Base-by-base conservation (phyloP, 257 asterid species). In the Agastache rugosa region DNA sequence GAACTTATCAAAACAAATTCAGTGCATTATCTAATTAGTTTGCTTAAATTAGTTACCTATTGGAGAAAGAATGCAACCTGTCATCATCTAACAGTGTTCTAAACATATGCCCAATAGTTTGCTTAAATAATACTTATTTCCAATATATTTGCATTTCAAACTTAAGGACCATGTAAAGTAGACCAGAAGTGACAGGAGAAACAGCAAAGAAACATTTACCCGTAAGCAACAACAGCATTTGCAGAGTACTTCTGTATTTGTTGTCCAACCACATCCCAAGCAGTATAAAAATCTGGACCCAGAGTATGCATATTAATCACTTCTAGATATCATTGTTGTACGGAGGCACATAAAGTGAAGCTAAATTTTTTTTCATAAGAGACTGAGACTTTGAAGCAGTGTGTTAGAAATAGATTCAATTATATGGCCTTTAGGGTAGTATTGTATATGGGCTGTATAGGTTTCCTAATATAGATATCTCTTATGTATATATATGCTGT, bases 251-350 rank as follows among this genome's bases (percentile, higher is more conserved):
- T 80, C 80, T 76, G 79, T 55, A 82, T 84, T 74, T 92, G 88
- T 79, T 83, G 87, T 75, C 80, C 87, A 77, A 92, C 88, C 82
- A 92, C 97, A 85, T 83, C 89, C 99, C 98, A 92, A 56, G 98
- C 98, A 66, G 98, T 89, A 80, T 95, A 95, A 87, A 95, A 95
- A 86, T 95, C 99, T 95, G 89, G 74, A 81, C 60, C 58, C 67
- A 68, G 75, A 37, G 78, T 55, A 80, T 22, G 54, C 53, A 77
- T 65, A 71, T 76, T 67, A 79, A 58, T 73, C 66, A 78, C n/a
- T 63, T 66, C 53, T 47, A 68, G 50, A 6, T 71, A 72, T 62
- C 15, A 55, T 41, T 35, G 47, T 50, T 34, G 34, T 35, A 45
- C 51, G 16, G 73, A 67, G 67, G 75, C 23, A 59, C 66, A 29